Evolutionary conservation across 331 rosid genomes (phyloP).

Genomic region (Arachis monticola): DNA sequence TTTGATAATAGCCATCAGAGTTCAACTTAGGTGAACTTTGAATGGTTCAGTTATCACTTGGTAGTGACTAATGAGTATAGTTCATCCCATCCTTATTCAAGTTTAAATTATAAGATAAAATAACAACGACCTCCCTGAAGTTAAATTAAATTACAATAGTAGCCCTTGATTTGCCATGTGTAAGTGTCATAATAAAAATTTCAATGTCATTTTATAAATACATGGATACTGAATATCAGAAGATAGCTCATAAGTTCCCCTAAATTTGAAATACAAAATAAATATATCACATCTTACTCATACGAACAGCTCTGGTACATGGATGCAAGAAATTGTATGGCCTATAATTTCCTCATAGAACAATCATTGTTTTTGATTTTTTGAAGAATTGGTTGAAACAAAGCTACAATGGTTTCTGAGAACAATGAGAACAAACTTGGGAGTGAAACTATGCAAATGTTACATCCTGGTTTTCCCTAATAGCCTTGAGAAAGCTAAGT

Average conservation of each 20-base stretch:
- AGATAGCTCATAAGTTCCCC: no score
- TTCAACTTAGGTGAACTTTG: background rate
- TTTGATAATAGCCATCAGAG: background rate
- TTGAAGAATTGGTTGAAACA: slow-evolving; percentile 36
- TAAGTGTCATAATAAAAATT: no score
- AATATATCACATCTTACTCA: background rate
- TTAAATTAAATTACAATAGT: no score
- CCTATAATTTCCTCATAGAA: slow-evolving; percentile 25
- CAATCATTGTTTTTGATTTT: slow-evolving; percentile 40
- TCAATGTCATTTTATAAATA: no score
- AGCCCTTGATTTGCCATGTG: no score
- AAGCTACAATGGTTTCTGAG: slow-evolving; percentile 28
- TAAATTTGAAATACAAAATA: no score
- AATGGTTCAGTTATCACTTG: background rate
- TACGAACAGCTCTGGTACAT: slow-evolving; percentile 19
- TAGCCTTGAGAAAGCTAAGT: slow-evolving; percentile 31
- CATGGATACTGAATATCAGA: no score
- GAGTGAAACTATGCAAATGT: slow-evolving; percentile 25
- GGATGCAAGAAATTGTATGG: slow-evolving; percentile 5
- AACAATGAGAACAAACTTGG: slow-evolving; percentile 32
- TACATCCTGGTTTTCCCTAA: slow-evolving; percentile 23
- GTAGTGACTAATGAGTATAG: background rate
- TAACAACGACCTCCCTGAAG: background rate
- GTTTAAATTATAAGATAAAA: background rate
- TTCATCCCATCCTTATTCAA: background rate